Evolutionary conservation across 331 rosid genomes (phyloP).

Genomic region (Cucumis variabilis): DNA sequence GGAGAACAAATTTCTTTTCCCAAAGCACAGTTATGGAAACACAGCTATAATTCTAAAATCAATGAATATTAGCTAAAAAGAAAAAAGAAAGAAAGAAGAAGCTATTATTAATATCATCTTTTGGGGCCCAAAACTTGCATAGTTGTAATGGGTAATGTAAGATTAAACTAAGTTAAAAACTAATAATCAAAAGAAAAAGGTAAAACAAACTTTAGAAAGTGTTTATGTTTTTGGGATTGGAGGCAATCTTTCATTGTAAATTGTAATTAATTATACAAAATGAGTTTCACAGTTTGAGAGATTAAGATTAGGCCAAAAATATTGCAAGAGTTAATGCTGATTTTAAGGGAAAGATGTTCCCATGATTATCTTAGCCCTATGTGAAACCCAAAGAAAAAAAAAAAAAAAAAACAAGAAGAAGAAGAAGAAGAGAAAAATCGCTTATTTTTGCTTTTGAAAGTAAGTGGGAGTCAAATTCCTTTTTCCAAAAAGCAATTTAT

Average conservation of each 20-base stretch:
- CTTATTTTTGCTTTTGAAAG: background rate
- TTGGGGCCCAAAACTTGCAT: background rate
- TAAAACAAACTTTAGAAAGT: background rate
- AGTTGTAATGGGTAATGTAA: background rate
- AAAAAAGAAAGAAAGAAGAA: background rate
- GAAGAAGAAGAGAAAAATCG: background rate
- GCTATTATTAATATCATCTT: background rate
- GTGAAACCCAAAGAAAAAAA: too few relatives aligned
- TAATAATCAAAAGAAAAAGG: background rate
- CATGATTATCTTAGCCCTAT: background rate
- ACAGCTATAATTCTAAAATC: background rate
- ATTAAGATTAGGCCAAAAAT: slow-evolving; percentile 6
- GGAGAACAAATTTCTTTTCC: background rate
- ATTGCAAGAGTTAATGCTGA: slow-evolving; percentile 29
- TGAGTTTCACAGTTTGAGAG: background rate
- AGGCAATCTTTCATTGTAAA: slow-evolving; percentile 19
- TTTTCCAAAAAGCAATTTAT: background rate
- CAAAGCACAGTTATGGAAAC: background rate
- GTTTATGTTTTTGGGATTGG: slow-evolving; percentile 11
- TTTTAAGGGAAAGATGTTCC: slow-evolving; percentile 34
- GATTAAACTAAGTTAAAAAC: background rate
- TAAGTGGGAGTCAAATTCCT: slow-evolving; percentile 20
- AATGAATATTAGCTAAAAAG: background rate
- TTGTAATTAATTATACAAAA: slow-evolving; percentile 12
- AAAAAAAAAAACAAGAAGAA: too few relatives aligned